Base-by-base conservation (phyloP, 2,329 filamentous ascomycete species). In the Microdochium nivale region DNA sequence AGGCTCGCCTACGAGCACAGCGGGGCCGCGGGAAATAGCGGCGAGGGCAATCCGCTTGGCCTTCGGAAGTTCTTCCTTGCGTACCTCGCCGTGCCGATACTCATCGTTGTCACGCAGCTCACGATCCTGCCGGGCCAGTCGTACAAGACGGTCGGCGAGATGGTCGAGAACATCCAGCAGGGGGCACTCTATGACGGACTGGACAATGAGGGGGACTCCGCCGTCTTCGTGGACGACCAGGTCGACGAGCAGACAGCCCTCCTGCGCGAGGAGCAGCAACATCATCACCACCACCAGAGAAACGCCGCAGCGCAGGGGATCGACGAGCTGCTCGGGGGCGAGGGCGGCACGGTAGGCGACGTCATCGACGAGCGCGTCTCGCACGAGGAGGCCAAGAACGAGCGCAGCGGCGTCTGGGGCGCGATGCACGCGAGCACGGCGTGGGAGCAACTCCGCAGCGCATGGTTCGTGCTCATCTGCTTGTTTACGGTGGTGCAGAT, bases 381-480 rank as follows among this genome's bases (percentile, higher is more conserved):
- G 55, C 74, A 77, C 49, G 87, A 92, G 67, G 85, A 88, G 63
- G 75, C 78, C 59, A 86, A 85, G 62, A 86, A 87, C 55, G 75
- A 80, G 49, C 79, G 77, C 10, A 87, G 84, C 19, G 90, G 89
- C 3, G 87, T 96, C 32, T 96, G 89, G 87, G 91, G 91, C 25
- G 86, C 86, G 23, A 80, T 96, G 69, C 91, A 96, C 63, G 83
- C 83, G 49, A 75, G 77, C 57, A 80, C 86, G 0, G 87, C 88
- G 0, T 61, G 76, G 23, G 71, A 88, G 60, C 91, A 96, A 68
- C 86, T 96, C 58, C 67, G 71, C 8, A 88, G 86, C 2, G 86
- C 86, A 0, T 96, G 90, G 90, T 96, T 94, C 66, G 73, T 90
- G 19, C 76, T 95, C 35, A 88, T 95, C 60, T 87, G 88, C 4